Conservation (phyloP, 2,329 filamentous ascomycete genomes). For the Fusarium poae region DNA sequence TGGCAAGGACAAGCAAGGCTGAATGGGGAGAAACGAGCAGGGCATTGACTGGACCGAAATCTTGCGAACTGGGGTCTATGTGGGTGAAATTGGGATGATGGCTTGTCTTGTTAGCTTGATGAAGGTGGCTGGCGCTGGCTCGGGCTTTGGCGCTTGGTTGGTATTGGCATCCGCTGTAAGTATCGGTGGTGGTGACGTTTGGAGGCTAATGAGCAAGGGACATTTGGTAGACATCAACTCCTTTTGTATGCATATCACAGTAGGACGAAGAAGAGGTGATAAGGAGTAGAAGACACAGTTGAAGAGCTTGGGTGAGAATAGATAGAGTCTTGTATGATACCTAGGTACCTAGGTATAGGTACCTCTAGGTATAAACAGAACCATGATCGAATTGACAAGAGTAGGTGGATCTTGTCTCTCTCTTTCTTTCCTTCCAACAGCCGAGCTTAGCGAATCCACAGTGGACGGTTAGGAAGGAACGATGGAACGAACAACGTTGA, state of each 20-base stretch:
- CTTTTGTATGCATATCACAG: slow-evolving; percentile 11
- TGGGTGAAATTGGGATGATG: slow-evolving; percentile 37
- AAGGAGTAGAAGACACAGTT: neutral
- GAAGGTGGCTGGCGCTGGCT: slow-evolving; percentile 37
- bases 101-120: slow-evolving; percentile 39
- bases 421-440: slow-evolving; percentile 26
- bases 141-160: slow-evolving; percentile 31
- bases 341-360: neutral
- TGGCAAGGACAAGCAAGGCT: slow-evolving; percentile 41
- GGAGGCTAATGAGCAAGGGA: slow-evolving; percentile 36
- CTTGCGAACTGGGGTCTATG: slow-evolving; percentile 36
- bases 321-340: neutral
- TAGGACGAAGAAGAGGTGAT: neutral
- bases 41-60: slow-evolving; percentile 38
- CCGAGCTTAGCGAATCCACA: slow-evolving; percentile 30
- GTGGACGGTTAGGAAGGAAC: slow-evolving; percentile 21
- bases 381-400: slow-evolving; percentile 12
- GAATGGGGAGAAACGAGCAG: slow-evolving; percentile 39
- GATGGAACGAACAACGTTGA: slow-evolving; percentile 23
- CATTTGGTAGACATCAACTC: slow-evolving; percentile 3
- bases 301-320: neutral
- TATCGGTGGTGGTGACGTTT: slow-evolving; percentile 25
- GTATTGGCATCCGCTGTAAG: slow-evolving; percentile 22
- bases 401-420: slow-evolving; percentile 27
- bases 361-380: slow-evolving; percentile 5